Percentiles rank a stretch among this genome's conserved stretches.
Evolutionary conservation across 371 early-diverging fungal species (phyloP).

Genomic region (Apophysomyces sp.): DNA sequence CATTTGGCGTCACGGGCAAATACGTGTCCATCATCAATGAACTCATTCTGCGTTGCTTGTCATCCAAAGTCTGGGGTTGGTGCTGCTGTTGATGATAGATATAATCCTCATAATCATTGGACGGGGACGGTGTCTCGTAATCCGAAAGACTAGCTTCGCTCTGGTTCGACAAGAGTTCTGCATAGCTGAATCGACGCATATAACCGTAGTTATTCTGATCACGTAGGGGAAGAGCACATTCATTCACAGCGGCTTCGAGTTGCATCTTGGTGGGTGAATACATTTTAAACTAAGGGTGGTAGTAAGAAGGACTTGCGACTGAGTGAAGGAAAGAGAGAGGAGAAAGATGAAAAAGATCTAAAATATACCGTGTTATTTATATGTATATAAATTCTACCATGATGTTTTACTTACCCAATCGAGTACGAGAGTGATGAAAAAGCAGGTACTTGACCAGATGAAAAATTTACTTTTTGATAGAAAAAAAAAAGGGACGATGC

Average conservation of each 20-base stretch:
- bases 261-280: background rate
- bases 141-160: slow-evolving; percentile 37
- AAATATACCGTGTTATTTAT: background rate
- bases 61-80: slow-evolving; percentile 11
- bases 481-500: slow-evolving; percentile 1
- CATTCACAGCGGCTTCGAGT: background rate
- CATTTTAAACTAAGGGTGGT: background rate
- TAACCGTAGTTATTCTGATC: slow-evolving; percentile 9
- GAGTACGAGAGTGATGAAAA: background rate
- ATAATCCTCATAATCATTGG: slow-evolving; percentile 35
- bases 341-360: background rate
- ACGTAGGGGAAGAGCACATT: background rate
- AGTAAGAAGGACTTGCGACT: too few species aligned
- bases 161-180: slow-evolving; percentile 31
- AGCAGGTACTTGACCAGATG: slow-evolving; percentile 2
- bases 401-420: background rate
- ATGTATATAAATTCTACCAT: background rate
- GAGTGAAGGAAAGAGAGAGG: background rate
- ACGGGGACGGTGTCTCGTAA: slow-evolving; percentile 30
- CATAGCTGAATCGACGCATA: slow-evolving; percentile 35
- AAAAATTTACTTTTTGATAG: background rate
- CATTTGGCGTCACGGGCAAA: background rate
- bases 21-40: slow-evolving; percentile 2
- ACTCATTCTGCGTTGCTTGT: slow-evolving; percentile 8
- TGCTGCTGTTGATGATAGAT: slow-evolving; percentile 18